A percentile compares a stretch with the other conserved stretches of the same genome.
Evolutionary conservation across 2,329 filamentous ascomycete genomes (phyloP).

Genomic region (Fusarium zealandicum): DNA sequence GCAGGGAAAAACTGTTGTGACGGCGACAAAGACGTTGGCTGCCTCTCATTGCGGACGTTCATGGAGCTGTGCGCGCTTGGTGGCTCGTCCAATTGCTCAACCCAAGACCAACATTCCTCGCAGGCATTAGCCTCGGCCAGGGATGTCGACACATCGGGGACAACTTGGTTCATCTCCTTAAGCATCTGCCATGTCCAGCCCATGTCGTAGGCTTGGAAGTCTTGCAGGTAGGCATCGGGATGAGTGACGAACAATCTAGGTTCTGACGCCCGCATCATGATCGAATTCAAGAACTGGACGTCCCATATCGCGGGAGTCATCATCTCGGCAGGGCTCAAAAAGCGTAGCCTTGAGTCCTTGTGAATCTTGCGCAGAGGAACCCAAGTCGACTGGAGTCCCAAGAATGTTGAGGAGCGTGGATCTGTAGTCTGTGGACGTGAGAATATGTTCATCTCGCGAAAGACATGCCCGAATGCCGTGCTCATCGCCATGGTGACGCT

Average conservation of each 20-base stretch:
- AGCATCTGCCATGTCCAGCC: conserved; percentile 77
- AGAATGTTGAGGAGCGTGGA: conserved; percentile 51
- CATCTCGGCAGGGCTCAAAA: conserved; percentile 75
- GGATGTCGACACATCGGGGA: conserved; percentile 52
- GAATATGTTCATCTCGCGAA: conserved; percentile 54
- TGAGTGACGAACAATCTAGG: conserved; percentile 79
- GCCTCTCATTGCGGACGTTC: conserved; percentile 52
- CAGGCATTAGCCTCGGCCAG: conserved; percentile 56
- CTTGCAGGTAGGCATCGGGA: conserved; percentile 76
- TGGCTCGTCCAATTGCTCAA: conserved; percentile 67
- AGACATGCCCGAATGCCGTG: conserved; percentile 66
- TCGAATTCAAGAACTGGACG: conserved; percentile 71
- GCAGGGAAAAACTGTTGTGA: conserved; percentile 45
- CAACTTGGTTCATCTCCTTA: conserved; percentile 66
- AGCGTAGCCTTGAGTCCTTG: conserved; percentile 75
- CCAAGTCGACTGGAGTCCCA: conserved; percentile 72
- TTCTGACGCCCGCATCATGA: conserved; percentile 75
- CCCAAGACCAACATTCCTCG: conserved; percentile 70
- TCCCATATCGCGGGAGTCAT: conserved; percentile 76
- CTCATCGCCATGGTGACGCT: conserved; percentile 72
- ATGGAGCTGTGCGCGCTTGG: conserved; percentile 55
- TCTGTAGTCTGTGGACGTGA: conserved; percentile 41
- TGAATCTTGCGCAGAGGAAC: conserved; percentile 80
- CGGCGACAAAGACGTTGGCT: conserved; percentile 53
- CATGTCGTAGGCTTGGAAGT: conserved; percentile 58